These are phyloP conservation scores for Candida arabinofermentans DNA, from an alignment of 805 yeast genomes.

Conservation along the genomic window DNA sequence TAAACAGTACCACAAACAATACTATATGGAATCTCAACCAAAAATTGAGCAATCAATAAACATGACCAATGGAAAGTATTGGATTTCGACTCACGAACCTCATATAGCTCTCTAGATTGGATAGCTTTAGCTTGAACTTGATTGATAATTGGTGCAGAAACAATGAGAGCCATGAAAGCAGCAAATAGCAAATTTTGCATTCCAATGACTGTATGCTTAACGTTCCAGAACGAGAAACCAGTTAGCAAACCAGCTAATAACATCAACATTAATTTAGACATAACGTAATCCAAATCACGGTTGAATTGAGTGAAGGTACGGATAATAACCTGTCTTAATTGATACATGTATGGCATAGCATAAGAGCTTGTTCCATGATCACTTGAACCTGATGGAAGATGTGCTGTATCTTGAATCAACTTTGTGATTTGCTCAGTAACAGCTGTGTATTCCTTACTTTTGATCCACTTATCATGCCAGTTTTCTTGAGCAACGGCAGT, in stretches of 20 bases:
- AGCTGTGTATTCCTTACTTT: slow-evolving; percentile 3
- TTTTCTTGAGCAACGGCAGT: slow-evolving; percentile 54
- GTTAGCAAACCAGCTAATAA: slow-evolving; percentile 38
- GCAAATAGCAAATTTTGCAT: slow-evolving; percentile 54
- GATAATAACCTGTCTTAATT: slow-evolving; percentile 30
- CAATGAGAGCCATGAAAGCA: slow-evolving; percentile 47
- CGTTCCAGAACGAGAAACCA: slow-evolving; percentile 59
- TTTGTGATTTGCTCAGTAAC: background rate
- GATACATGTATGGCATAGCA: slow-evolving; percentile 43
- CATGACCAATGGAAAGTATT: slow-evolving; percentile 70
- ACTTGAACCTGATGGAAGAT: slow-evolving; percentile 6
- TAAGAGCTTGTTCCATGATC: slow-evolving; percentile 20
- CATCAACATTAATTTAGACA: slow-evolving; percentile 39
- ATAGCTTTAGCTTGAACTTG: slow-evolving; percentile 60
- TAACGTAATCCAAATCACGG: slow-evolving; percentile 45
- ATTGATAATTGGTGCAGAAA: slow-evolving; percentile 54
- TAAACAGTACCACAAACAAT: slow-evolving; percentile 45
- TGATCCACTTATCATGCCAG: slow-evolving; percentile 60
- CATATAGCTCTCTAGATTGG: slow-evolving; percentile 54
- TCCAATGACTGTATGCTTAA: slow-evolving; percentile 45
- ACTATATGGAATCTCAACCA: slow-evolving; percentile 60
- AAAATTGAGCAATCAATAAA: slow-evolving; percentile 46
- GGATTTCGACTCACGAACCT: slow-evolving; percentile 64
- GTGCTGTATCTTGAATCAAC: slow-evolving; percentile 13
- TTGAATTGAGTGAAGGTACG: slow-evolving; percentile 38